Evolutionary conservation across 179 eudicot species (phyloP).

Genomic region (Nepenthes alata): DNA sequence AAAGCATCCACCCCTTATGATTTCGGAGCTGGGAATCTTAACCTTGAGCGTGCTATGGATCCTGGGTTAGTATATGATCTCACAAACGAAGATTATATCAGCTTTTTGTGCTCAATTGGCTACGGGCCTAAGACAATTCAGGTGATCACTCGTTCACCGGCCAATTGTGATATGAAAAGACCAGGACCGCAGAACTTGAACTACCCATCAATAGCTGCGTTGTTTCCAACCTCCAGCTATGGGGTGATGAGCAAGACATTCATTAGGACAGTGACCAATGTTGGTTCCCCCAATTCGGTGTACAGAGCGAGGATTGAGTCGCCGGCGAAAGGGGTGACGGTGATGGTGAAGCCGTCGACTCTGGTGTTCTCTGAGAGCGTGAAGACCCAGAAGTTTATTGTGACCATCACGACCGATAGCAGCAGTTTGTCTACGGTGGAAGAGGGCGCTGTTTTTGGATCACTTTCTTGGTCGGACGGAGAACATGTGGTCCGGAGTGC

Average conservation of each 20-base stretch:
- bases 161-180: conserved; percentile 50
- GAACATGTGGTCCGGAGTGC: conserved; percentile 92
- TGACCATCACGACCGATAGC: conserved; percentile 47
- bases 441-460: conserved; percentile 70
- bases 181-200: conserved; percentile 65
- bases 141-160: conserved; percentile 66
- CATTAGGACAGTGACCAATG: conserved; percentile 68
- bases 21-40: conserved; percentile 80
- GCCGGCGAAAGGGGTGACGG: conserved; percentile 49
- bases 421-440: conserved; percentile 48
- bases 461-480: conserved; percentile 69
- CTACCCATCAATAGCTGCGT: conserved; percentile 71
- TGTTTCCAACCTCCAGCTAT: conserved; percentile 31
- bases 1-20: conserved; percentile 65
- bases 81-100: conserved; percentile 50
- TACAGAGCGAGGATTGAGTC: conserved; percentile 38
- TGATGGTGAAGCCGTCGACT: conserved; percentile 49
- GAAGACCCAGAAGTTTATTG: conserved; percentile 40
- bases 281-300: conserved; percentile 53
- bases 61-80: conserved; percentile 90
- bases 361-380: conserved; percentile 49
- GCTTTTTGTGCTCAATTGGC: conserved; percentile 71
- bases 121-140: conserved; percentile 86
- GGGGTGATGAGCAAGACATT: conserved; percentile 54
- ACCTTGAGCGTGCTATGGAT: conserved; percentile 71